A percentile compares a stretch with the other conserved stretches of the same genome.
phyloP scores from a whole-genome alignment of 2,329 filamentous ascomycete genomes.

The Beauveria sp. region DNA sequence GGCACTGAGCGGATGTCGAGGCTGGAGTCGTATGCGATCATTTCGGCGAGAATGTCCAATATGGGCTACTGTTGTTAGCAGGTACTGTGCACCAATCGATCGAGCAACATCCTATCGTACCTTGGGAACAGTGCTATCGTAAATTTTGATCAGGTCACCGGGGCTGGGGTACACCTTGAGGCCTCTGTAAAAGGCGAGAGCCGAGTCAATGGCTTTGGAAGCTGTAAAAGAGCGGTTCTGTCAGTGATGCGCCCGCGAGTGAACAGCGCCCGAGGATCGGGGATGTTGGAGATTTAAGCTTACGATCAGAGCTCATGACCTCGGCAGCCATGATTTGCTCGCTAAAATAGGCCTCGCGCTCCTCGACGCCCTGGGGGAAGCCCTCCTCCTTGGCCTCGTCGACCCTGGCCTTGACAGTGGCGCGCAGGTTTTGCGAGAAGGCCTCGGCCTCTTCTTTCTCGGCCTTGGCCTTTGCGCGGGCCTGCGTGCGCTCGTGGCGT shows the following conservation, averaged over 20 bases:
- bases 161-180: conserved; percentile 97
- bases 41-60: conserved; percentile 91
- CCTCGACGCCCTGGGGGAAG: conserved; percentile 82
- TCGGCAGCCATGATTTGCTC: conserved; percentile 88
- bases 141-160: conserved; percentile 87
- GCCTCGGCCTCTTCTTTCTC: conserved; percentile 66
- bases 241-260: not conserved
- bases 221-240: conserved; percentile 33
- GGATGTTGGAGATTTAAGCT: conserved; percentile 22
- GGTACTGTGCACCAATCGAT: not conserved
- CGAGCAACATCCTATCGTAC: conserved; percentile 33
- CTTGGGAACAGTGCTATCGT: conserved; percentile 98
- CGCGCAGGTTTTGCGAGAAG: conserved; percentile 57
- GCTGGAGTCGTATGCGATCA: conserved; percentile 86
- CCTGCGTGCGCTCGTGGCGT: conserved; percentile 67
- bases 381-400: conserved; percentile 82
- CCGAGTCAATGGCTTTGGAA: conserved; percentile 68
- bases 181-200: conserved; percentile 94
- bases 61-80: conserved; percentile 56
- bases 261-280: no score
- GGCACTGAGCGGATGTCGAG: conserved; percentile 49
- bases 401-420: conserved; percentile 67
- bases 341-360: conserved; percentile 96
- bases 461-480: conserved; percentile 58
- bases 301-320: conserved; percentile 74